These are phyloP conservation scores for Capniomyces stellatus DNA, from an alignment of 371 early-diverging fungal species.

Conservation along the genomic window DNA sequence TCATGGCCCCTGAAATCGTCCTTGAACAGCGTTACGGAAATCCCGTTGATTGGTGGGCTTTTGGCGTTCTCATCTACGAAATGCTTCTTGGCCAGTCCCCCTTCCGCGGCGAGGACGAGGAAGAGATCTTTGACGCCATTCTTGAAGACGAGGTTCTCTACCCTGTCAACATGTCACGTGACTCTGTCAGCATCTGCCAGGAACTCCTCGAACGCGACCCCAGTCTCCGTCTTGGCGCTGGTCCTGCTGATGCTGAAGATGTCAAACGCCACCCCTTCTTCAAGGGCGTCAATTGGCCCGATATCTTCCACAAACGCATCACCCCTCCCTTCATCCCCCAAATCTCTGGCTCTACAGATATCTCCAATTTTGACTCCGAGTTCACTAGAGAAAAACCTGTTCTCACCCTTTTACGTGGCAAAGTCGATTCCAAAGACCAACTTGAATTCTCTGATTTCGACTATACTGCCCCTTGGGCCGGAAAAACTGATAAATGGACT, in stretches of 20 bases:
- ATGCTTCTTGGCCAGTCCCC: slow-evolving; percentile 89
- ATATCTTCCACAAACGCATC: slow-evolving; percentile 56
- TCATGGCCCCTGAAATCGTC: slow-evolving; percentile 98
- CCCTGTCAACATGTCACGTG: slow-evolving; percentile 73
- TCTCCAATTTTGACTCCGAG: slow-evolving; percentile 90
- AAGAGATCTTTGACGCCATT: slow-evolving; percentile 89
- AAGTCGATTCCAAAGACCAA: slow-evolving; percentile 59
- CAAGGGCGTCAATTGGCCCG: slow-evolving; percentile 82
- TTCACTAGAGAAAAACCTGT: slow-evolving; percentile 79
- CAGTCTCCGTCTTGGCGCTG: slow-evolving; percentile 60
- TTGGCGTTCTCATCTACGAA: slow-evolving; percentile 96
- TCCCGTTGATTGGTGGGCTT: slow-evolving; percentile 98
- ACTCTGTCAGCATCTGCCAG: slow-evolving; percentile 71
- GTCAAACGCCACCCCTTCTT: slow-evolving; percentile 92
- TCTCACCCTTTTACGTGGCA: slow-evolving; percentile 69
- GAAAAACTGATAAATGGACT: slow-evolving; percentile 24
- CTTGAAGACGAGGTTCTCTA: slow-evolving; percentile 78
- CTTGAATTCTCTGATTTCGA: slow-evolving; percentile 82
- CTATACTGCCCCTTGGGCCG: slow-evolving; percentile 78
- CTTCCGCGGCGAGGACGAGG: slow-evolving; percentile 85
- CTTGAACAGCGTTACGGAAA: slow-evolving; percentile 77
- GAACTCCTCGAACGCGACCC: slow-evolving; percentile 83
- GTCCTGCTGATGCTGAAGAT: slow-evolving; percentile 62
- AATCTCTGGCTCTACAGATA: slow-evolving; percentile 58
- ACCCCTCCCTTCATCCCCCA: slow-evolving; percentile 80